Evolutionary conservation across 192 early-diverging fungal species (phyloP).

Genomic region (Entomortierella parvispora): DNA sequence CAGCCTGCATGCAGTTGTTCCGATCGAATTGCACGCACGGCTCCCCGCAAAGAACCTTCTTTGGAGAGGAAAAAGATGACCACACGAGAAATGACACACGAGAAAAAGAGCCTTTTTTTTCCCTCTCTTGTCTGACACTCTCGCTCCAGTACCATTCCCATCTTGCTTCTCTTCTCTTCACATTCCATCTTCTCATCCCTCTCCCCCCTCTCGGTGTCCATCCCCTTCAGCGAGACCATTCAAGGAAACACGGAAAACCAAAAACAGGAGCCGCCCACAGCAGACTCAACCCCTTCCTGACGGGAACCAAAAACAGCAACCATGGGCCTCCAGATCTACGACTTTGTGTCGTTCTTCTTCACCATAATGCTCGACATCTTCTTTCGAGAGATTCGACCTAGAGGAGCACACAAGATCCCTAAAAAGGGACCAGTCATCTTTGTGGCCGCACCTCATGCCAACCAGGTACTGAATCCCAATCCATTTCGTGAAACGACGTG

Average conservation of each 20-base stretch:
- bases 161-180: background rate
- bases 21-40: no score
- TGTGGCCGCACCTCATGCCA: slow-evolving; percentile 81
- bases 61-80: no score
- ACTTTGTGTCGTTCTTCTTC: slow-evolving; percentile 71
- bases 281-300: background rate
- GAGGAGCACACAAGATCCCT: slow-evolving; percentile 86
- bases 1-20: no score
- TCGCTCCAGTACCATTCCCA: background rate
- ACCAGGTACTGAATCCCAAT: slow-evolving; percentile 66
- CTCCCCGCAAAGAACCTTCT: no score
- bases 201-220: background rate
- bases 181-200: background rate
- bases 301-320: background rate
- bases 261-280: background rate
- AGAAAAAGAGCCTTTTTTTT: background rate
- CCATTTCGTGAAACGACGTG: no score
- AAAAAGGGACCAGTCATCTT: slow-evolving; percentile 90
- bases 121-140: background rate
- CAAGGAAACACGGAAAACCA: background rate
- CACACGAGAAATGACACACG: no score
- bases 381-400: slow-evolving; percentile 87
- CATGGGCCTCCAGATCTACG: slow-evolving; percentile 63
- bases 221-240: no score
- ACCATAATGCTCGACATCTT: slow-evolving; percentile 75